phyloP scores from a whole-genome alignment of 352 stramenopile species.

The Phytophthora ohioensis region DNA sequence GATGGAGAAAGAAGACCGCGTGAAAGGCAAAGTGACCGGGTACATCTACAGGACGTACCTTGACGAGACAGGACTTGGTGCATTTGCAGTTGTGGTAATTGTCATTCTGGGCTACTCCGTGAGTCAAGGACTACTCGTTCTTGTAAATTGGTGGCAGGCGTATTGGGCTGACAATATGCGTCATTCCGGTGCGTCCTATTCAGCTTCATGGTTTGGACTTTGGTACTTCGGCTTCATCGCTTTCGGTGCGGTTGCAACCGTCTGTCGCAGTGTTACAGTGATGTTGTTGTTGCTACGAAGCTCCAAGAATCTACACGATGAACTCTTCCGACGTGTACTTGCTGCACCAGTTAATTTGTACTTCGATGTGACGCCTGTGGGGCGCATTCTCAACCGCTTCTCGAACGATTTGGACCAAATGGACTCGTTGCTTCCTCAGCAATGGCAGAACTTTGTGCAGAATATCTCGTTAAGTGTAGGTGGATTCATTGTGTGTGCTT shows the following conservation, averaged over 20 bases:
- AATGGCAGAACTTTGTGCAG: constrained; percentile 34
- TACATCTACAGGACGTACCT: constrained; percentile 46
- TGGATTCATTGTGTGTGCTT: constrained; percentile 51
- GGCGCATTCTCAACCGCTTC: constrained; percentile 62
- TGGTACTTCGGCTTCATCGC: constrained; percentile 53
- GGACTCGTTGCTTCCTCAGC: constrained; percentile 49
- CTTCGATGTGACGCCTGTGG: constrained; percentile 66
- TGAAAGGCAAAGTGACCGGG: constrained; percentile 38
- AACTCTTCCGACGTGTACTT: constrained; percentile 53
- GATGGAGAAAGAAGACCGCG: constrained; percentile 44
- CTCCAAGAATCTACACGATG: constrained; percentile 42
- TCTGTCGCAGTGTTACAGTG: constrained; percentile 37
- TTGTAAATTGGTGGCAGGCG: constrained; percentile 53
- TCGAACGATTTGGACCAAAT: constrained; percentile 69
- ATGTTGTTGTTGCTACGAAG: constrained; percentile 39
- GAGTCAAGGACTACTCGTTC: constrained; percentile 39
- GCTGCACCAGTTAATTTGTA: constrained; percentile 52
- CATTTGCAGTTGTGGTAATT: constrained; percentile 22
- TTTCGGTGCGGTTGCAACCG: constrained; percentile 28
- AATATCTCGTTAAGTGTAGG: constrained; percentile 42
- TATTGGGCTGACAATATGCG: constrained; percentile 48
- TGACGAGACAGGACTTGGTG: constrained; percentile 39
- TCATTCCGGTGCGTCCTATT: constrained; percentile 2
- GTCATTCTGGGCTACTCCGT: constrained; percentile 22
- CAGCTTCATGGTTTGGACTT: constrained; percentile 31